Base-by-base conservation (phyloP, 768 basidiomycete genomes). In the Termitomyces sp. region DNA sequence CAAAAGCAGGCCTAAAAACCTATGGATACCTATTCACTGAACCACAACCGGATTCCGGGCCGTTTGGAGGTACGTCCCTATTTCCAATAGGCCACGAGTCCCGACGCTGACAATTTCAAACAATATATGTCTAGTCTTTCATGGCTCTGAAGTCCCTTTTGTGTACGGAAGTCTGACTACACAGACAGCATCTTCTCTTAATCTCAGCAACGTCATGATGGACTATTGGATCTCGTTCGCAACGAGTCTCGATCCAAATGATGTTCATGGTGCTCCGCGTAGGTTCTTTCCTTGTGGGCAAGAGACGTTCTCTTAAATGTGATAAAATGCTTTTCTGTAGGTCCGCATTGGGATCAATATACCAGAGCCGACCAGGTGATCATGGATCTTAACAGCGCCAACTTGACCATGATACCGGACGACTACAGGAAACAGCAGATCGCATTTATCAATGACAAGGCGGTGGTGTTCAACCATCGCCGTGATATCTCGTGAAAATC, bases 181-280 rank as follows among this genome's bases (percentile, higher is more conserved):
- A 48, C 9, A 58, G 41, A 55, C 65, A 40, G 16, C 66, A 0
- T 61, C 67, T 6, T 68, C 66, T 4, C 58, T 50, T n/a, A 49
- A 56, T 0, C 65, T 79, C 1, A 78, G 77, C 49, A 63, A 50
- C 4, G 9, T 63, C n/a, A 79, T 79, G 77, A 71, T 71, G n/a
- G 75, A 79, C 32, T 79, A 78, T 49, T 79, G 78, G 79, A 65
- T 80, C n/a, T 79, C 79, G 1, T 80, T 80, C 54, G 75, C 75
- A 0, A 75, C 73, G 5, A 75, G 74, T 32, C 65, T 79, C 26
- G 70, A 74, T 38, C 78, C 79, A 20, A 79, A 79, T 54, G 78
- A 80, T 54, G 74, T 75, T 4, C 69, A 63, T 13, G 79, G 78
- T 16, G 50, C 65, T 30, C 50, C 58, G 9, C 74, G 76, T 77